Evolutionary conservation across 2,329 filamentous ascomycete species (phyloP).

Genomic region (Exophiala dermatitidis): DNA sequence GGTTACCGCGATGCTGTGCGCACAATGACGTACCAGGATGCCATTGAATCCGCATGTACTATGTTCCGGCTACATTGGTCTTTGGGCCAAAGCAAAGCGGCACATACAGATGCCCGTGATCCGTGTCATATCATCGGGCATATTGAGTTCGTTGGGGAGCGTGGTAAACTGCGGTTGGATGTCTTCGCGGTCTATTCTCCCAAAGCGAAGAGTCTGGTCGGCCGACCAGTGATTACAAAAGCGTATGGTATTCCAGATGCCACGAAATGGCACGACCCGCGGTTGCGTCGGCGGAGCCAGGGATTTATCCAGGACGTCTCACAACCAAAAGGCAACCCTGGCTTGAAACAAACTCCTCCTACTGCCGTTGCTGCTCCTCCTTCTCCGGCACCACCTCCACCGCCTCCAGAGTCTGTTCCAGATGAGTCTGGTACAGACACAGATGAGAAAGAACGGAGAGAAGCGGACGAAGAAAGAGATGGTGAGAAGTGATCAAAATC

Average conservation of each 20-base stretch:
- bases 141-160: constrained; percentile 16
- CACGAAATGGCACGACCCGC: constrained; percentile 9
- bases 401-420: neutral
- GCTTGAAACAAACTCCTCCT: too few species aligned
- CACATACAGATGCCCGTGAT: constrained; percentile 7
- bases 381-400: neutral
- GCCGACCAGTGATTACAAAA: constrained; percentile 10
- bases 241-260: constrained; percentile 14
- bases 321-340: neutral
- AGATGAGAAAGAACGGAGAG: neutral
- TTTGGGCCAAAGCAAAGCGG: constrained; percentile 1
- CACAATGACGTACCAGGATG: constrained; percentile 19
- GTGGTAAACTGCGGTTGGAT: constrained; percentile 16
- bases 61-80: constrained; percentile 19
- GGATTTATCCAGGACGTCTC: neutral
- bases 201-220: constrained; percentile 12
- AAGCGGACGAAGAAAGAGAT: neutral
- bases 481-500: neutral
- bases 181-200: constrained; percentile 21
- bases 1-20: constrained; percentile 16
- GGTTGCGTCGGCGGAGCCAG: neutral
- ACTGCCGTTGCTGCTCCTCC: too few species aligned
- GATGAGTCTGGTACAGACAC: neutral
- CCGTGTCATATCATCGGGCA: constrained; percentile 12
- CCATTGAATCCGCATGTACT: constrained; percentile 15